phyloP scores from a whole-genome alignment of 495 filamentous ascomycete species.

The Lasiosphaeria hispida region DNA sequence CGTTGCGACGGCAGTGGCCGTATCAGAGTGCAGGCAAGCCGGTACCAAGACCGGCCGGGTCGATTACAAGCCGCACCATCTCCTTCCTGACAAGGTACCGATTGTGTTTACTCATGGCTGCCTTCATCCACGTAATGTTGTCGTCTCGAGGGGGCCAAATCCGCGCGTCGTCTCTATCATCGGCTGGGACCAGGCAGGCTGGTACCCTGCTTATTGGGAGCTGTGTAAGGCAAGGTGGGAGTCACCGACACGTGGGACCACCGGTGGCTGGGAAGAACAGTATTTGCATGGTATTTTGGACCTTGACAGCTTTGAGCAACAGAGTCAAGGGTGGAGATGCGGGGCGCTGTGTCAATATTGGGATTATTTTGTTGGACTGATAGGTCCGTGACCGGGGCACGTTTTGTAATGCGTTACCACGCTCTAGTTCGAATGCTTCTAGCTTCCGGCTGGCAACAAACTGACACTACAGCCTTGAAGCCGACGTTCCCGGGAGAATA shows the following conservation, averaged over 20 bases:
- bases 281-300: not conserved
- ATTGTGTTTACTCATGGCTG: constrained; percentile 49
- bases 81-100: constrained; percentile 27
- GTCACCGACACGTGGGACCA: not conserved
- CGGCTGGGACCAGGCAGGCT: constrained; percentile 51
- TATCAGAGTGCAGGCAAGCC: not conserved
- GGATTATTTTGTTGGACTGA: constrained; percentile 8
- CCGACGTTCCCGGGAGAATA: no score
- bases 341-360: constrained; percentile 1
- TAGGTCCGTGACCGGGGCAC: no score
- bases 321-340: not conserved
- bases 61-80: constrained; percentile 15
- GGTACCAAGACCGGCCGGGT: constrained; percentile 2
- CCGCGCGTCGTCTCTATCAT: constrained; percentile 39
- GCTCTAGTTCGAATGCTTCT: no score
- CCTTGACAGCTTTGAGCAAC: not conserved
- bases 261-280: not conserved
- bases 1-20: constrained; percentile 15
- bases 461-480: no score
- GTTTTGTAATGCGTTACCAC: no score
- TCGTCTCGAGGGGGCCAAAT: constrained; percentile 32
- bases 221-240: constrained; percentile 39
- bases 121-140: constrained; percentile 48
- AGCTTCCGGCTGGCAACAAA: no score
- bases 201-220: constrained; percentile 50